phyloP scores from a whole-genome alignment of 2,329 filamentous ascomycete genomes.

The Penicillium sumatraense region DNA sequence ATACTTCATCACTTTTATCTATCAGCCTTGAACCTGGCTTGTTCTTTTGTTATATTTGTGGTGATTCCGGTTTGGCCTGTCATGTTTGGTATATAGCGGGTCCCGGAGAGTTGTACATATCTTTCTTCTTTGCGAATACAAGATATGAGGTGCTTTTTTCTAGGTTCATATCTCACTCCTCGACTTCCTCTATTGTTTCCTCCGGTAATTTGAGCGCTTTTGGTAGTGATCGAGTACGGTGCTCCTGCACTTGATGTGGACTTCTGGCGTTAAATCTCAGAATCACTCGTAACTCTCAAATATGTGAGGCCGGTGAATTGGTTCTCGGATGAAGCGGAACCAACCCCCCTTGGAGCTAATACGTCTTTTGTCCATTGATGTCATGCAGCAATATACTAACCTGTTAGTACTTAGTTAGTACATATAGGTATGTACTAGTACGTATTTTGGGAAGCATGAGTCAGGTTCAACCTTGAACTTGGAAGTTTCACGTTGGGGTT shows the following conservation, averaged over 20 bases:
- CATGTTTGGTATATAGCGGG: neutral
- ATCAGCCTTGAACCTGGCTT: slow-evolving; percentile 5
- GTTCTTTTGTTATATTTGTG: slow-evolving; percentile 11
- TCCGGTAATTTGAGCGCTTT: no score
- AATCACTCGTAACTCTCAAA: no score
- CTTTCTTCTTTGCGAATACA: slow-evolving; percentile 12
- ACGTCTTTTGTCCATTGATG: no score
- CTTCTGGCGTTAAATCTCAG: no score
- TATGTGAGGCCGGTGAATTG: no score
- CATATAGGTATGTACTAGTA: neutral
- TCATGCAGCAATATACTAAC: no score
- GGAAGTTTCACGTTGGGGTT: neutral
- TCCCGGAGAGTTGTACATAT: slow-evolving; percentile 19
- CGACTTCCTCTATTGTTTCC: no score
- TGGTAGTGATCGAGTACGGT: no score
- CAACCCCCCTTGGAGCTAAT: no score
- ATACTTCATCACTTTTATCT: slow-evolving; percentile 1
- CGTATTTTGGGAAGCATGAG: no score
- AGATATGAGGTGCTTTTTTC: slow-evolving; percentile 6
- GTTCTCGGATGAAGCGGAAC: no score
- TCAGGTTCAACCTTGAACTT: neutral
- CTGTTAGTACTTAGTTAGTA: neutral
- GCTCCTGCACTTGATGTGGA: no score
- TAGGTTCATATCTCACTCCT: neutral
- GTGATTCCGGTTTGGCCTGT: neutral